Evolutionary conservation across 2,329 filamentous ascomycete species (phyloP).

Genomic region (Aspergillus terreus): DNA sequence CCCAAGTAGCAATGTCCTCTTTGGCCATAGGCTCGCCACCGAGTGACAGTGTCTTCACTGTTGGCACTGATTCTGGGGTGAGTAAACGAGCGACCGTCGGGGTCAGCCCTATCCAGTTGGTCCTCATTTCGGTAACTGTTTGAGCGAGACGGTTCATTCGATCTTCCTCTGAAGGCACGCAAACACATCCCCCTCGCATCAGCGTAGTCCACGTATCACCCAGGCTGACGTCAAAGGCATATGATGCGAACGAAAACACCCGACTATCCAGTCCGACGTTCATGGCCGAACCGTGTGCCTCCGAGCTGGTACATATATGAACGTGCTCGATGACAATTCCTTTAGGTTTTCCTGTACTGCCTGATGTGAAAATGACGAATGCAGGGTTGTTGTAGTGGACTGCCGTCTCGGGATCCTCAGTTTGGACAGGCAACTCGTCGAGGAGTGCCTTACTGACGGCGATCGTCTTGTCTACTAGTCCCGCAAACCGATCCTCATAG

Average conservation of each 20-base stretch:
- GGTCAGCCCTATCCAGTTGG: neutral
- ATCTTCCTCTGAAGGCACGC: neutral
- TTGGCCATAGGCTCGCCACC: neutral
- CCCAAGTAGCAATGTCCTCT: neutral
- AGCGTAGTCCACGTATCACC: neutral
- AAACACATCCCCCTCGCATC: neutral
- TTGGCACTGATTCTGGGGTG: neutral
- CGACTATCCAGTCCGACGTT: neutral
- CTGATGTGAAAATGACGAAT: neutral
- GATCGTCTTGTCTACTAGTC: neutral
- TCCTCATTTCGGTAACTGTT: neutral
- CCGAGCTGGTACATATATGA: neutral
- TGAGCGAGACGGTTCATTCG: neutral
- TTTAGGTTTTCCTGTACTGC: neutral
- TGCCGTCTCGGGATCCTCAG: neutral
- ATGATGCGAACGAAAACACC: neutral
- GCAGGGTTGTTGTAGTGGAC: neutral
- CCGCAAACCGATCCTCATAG: too few relatives aligned
- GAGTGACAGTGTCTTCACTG: neutral
- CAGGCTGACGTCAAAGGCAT: neutral
- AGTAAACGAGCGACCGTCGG: neutral
- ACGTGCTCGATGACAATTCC: neutral
- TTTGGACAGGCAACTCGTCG: neutral
- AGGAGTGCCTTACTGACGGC: neutral
- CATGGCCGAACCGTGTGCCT: neutral